Evolutionary conservation across 139 green algal genomes (phyloP).

Genomic region (Deuterostichococcus epilithicus): DNA sequence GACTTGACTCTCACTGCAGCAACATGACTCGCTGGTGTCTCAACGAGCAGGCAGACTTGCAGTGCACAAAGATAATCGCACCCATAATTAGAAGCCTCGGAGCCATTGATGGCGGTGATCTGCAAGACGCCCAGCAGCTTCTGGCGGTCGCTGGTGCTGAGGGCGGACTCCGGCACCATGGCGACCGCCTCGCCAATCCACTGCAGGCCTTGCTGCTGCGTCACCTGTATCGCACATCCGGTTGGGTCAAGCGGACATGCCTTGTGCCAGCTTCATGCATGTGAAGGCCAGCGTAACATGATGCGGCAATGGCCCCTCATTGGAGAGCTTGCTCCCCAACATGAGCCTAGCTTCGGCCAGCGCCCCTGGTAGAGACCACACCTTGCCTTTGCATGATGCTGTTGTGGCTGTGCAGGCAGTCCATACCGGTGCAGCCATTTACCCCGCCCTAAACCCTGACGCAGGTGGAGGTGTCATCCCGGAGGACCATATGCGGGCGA

Average conservation of each 20-base stretch:
- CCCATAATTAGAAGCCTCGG: not conserved
- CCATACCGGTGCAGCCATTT: too few relatives aligned
- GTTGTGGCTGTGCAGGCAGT: too few relatives aligned
- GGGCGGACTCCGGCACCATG: constrained; percentile 41
- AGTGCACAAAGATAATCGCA: too few relatives aligned
- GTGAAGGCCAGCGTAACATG: too few relatives aligned
- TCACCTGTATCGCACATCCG: constrained; percentile 22
- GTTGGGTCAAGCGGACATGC: constrained; percentile 2
- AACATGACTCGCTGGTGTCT: not conserved
- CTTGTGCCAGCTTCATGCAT: not conserved
- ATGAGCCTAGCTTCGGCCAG: too few relatives aligned
- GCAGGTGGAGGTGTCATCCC: too few relatives aligned
- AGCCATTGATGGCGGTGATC: constrained; percentile 13
- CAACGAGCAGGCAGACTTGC: not conserved
- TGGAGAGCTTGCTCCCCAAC: too few relatives aligned
- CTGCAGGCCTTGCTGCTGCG: constrained; percentile 25
- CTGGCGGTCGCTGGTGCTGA: constrained; percentile 42
- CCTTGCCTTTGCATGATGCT: too few relatives aligned
- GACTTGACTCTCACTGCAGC: not conserved
- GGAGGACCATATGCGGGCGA: too few relatives aligned
- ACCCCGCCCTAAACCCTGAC: too few relatives aligned
- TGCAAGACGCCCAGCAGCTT: constrained; percentile 26
- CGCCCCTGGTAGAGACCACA: too few relatives aligned
- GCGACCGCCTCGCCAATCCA: constrained; percentile 47
- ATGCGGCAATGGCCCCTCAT: too few relatives aligned